Conservation (phyloP, 225 moss, liverwort and hornwort species). For the Antitrichia curtipendula region DNA sequence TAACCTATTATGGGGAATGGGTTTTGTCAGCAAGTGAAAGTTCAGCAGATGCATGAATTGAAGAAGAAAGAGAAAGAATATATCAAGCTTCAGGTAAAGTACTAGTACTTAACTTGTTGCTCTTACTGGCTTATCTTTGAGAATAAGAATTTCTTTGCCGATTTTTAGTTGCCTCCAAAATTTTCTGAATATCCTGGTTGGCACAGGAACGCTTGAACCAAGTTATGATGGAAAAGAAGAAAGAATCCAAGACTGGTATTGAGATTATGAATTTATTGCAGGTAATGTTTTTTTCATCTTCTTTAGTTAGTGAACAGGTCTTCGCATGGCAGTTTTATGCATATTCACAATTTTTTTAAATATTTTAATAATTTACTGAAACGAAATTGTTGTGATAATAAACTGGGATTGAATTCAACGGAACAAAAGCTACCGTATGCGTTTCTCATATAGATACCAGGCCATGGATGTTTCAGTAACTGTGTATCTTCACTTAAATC, state of each 20-base stretch:
- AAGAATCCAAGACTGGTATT: conserved; percentile 84
- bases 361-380: background rate
- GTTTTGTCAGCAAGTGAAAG: conserved; percentile 72
- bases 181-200: background rate
- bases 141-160: background rate
- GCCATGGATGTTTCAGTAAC: background rate
- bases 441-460: background rate
- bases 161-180: background rate
- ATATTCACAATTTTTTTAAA: background rate
- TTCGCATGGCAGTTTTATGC: background rate
- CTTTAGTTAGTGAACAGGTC: background rate
- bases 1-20: background rate
- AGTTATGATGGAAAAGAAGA: conserved; percentile 92
- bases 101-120: background rate
- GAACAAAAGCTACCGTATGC: background rate
- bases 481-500: background rate
- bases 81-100: conserved; percentile 68
- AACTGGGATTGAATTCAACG: background rate
- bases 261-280: conserved; percentile 90
- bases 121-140: background rate
- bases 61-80: conserved; percentile 98
- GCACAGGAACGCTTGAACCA: conserved; percentile 87
- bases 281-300: conserved; percentile 1
- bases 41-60: conserved; percentile 90
- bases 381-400: background rate